Evolutionary conservation across 2,329 filamentous ascomycete species (phyloP).

Genomic region (Beauveria varroae): DNA sequence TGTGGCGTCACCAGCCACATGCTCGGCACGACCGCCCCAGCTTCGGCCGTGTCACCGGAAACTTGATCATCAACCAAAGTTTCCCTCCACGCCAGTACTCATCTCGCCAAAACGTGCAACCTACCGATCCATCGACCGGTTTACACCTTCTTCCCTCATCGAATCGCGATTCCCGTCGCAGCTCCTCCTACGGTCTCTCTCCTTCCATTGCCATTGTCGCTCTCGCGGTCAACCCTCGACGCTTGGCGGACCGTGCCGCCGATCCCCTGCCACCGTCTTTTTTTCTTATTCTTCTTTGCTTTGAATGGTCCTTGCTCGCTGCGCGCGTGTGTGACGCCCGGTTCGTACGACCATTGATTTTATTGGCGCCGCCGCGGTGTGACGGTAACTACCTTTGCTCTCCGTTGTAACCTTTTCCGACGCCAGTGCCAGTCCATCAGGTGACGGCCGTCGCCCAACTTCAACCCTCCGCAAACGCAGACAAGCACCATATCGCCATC

Average conservation of each 20-base stretch:
- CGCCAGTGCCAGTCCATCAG: background rate
- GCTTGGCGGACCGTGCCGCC: background rate
- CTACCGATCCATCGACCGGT: background rate
- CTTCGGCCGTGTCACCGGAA: background rate
- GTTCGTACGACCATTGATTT: background rate
- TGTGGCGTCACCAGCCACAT: conserved; percentile 2
- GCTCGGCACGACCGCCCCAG: conserved; percentile 4
- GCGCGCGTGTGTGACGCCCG: background rate
- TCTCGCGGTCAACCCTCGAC: no score
- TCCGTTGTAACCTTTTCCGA: background rate
- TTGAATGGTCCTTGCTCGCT: background rate
- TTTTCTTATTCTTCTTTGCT: background rate
- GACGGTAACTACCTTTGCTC: background rate
- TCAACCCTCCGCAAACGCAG: background rate
- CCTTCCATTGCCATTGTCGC: no score
- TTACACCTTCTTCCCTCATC: background rate
- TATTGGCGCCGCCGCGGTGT: background rate
- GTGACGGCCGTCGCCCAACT: conserved; percentile 6
- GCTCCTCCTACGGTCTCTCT: no score
- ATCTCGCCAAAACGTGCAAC: background rate
- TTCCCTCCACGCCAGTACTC: background rate
- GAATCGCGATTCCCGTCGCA: background rate
- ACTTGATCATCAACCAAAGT: background rate
- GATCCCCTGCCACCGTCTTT: conserved; percentile 5
- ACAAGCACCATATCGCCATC: background rate